Base-by-base conservation (phyloP, 768 basidiomycete genomes). In the Termitomyces sp. region DNA sequence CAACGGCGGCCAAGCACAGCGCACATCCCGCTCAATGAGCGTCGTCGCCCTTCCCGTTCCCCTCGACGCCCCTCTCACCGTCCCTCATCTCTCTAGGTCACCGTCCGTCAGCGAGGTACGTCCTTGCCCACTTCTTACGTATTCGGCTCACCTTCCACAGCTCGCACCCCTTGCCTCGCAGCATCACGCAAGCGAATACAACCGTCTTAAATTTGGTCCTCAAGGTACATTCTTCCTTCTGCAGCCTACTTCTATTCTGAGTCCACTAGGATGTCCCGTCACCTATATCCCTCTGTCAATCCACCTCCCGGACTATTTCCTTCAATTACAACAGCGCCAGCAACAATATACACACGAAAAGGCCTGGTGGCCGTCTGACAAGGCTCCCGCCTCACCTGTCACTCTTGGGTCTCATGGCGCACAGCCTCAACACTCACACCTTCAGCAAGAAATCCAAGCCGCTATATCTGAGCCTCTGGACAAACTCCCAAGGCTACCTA, bases 111-210 rank as follows among this genome's bases (percentile, higher is more conserved):
- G 34, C 22, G 57, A 62, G 51, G 61, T 59, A 4, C 1, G 26
- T 3, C 3, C 32, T 26, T 40, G 20, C 4, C 56, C 26, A 4
- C n/a, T 27, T 40, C 16, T 34, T 36, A 27, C 18, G 33, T 30
- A 8, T 30, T 32, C 49, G 37, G 32, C 49, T 58, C 26, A 55
- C 36, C 5, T 24, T 46, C 52, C 54, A 6, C 63, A 85, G 78
- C 80, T 88, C 48, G 76, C 79, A 1, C 71, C 67, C 3, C 73
- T 92, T 18, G 88, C 88, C 2, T 90, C 88, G 6, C 89, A 91
- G 63, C 87, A 91, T 71, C 90, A 91, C 63, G 53, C 66, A 56
- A 88, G 86, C 72, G 83, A 87, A 45, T 91, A 92, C 68, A 88
- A 82, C 64, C 79, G 81, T 54, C 69, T 84, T 26, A 90, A 91